Conservation (phyloP, 331 rosid genomes). For the Malus hybrid region DNA sequence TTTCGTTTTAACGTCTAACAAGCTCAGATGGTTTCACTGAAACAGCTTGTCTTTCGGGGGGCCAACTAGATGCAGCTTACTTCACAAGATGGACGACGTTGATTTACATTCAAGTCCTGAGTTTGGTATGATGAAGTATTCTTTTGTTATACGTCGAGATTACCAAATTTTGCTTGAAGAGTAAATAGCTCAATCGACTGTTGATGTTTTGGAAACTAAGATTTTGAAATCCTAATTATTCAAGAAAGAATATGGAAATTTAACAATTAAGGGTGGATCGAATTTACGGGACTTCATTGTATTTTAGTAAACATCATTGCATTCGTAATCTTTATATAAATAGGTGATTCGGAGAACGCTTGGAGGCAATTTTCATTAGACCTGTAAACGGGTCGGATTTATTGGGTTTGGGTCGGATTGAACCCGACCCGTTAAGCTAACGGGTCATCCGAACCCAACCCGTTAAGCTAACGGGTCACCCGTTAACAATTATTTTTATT, state of each 20-base stretch:
- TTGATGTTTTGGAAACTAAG: neutral
- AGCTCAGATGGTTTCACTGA: neutral
- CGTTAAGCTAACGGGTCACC: too few species aligned
- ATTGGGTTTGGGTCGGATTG: too few species aligned
- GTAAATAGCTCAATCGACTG: conserved; percentile 10
- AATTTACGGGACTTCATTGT: neutral
- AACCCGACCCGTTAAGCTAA: too few species aligned
- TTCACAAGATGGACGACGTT: neutral
- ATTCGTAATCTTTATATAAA: neutral
- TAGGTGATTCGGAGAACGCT: neutral
- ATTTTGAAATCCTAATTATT: neutral
- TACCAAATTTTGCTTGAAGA: conserved; percentile 13
- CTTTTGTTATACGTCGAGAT: conserved; percentile 16
- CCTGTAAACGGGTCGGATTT: too few species aligned
- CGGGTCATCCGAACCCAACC: too few species aligned
- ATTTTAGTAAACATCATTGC: neutral
- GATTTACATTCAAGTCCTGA: neutral
- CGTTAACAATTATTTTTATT: too few species aligned
- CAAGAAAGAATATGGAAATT: too few species aligned
- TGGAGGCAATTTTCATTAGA: neutral
- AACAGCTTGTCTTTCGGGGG: neutral
- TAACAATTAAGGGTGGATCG: too few species aligned
- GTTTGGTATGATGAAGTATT: conserved; percentile 9
- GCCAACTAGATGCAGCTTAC: neutral
- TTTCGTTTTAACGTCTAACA: conserved; percentile 81